Evolutionary conservation across 768 basidiomycete species (phyloP).

Genomic region (Mycena kentingensis): DNA sequence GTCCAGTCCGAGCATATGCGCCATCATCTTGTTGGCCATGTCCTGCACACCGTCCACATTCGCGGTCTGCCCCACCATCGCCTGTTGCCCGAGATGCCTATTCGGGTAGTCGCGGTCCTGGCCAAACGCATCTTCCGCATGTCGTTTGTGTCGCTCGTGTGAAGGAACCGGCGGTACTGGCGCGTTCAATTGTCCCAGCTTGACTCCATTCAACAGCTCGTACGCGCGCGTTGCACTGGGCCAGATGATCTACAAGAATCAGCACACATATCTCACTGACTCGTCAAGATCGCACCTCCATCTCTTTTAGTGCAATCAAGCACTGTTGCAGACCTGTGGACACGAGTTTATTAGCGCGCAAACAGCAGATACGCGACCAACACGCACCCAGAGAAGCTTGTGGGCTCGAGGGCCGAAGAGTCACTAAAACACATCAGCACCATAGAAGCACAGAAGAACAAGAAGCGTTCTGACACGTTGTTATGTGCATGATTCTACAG

Average conservation of each 20-base stretch:
- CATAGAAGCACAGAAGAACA: constrained; percentile 12
- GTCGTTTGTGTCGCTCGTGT: constrained; percentile 55
- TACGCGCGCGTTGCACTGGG: constrained; percentile 68
- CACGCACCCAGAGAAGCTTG: constrained; percentile 60
- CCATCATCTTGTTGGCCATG: constrained; percentile 66
- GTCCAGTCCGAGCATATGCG: constrained; percentile 70
- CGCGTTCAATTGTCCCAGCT: constrained; percentile 51
- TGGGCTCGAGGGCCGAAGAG: constrained; percentile 67
- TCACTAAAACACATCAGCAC: constrained; percentile 47
- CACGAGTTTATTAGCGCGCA: neutral
- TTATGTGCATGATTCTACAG: constrained; percentile 74
- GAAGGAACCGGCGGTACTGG: constrained; percentile 37
- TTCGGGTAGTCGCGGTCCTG: constrained; percentile 50
- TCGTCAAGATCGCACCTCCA: constrained; percentile 68
- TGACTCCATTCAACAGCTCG: constrained; percentile 68
- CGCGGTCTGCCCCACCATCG: too few relatives aligned
- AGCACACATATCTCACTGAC: neutral
- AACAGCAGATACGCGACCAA: neutral
- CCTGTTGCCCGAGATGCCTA: constrained; percentile 25
- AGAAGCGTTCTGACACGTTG: constrained; percentile 54
- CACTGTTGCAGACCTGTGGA: constrained; percentile 51
- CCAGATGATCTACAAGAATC: constrained; percentile 57
- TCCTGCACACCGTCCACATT: constrained; percentile 57
- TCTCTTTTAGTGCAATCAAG: constrained; percentile 62
- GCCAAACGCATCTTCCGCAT: constrained; percentile 65